Conservation (phyloP, 805 yeast genomes). For the Starmerella stigmatis region DNA sequence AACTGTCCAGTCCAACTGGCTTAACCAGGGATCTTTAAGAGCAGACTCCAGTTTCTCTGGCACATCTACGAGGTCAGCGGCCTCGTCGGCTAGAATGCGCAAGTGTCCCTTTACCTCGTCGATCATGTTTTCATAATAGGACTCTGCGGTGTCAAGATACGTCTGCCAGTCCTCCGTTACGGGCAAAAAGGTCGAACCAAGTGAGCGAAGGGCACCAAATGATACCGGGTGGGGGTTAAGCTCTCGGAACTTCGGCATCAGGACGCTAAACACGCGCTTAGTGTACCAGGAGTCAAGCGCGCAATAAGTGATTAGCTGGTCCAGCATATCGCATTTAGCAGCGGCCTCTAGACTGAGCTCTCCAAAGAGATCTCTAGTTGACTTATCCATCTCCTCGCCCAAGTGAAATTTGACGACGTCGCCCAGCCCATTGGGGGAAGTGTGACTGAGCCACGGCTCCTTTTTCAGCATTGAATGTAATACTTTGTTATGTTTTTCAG, state of each 20-base stretch:
- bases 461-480: constrained; percentile 65
- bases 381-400: constrained; percentile 54
- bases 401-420: constrained; percentile 76
- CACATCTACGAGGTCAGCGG: constrained; percentile 39
- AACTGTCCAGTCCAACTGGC: constrained; percentile 80
- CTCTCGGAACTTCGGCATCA: constrained; percentile 56
- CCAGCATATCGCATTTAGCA: constrained; percentile 40
- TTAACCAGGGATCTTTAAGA: constrained; percentile 71
- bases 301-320: constrained; percentile 63
- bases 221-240: constrained; percentile 91
- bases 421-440: constrained; percentile 68
- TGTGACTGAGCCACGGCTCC: constrained; percentile 70
- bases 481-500: constrained; percentile 36
- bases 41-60: constrained; percentile 31
- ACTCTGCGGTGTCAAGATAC: constrained; percentile 62
- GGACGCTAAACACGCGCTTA: constrained; percentile 51
- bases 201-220: constrained; percentile 69
- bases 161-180: constrained; percentile 62
- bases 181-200: constrained; percentile 70
- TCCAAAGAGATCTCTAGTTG: constrained; percentile 53
- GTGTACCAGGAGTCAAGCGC: constrained; percentile 76
- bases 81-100: constrained; percentile 47
- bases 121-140: constrained; percentile 49
- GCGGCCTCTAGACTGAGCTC: constrained; percentile 45
- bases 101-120: constrained; percentile 49